A percentile compares a stretch with the other conserved stretches of the same genome.
These are phyloP conservation scores for Talaromyces marneffei DNA, from an alignment of 2,329 filamentous ascomycete genomes.

Conservation along the genomic window DNA sequence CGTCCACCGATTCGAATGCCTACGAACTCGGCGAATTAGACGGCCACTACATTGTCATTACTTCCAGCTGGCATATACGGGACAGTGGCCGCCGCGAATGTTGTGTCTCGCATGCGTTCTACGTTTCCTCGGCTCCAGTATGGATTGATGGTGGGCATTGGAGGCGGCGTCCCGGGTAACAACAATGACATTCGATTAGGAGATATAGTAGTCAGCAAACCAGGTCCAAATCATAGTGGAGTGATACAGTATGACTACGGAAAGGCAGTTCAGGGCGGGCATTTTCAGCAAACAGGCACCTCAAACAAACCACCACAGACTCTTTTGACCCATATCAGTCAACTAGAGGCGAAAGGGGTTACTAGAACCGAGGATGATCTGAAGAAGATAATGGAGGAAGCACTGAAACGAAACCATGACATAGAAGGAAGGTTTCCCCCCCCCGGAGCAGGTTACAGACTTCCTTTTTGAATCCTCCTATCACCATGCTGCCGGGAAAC, in stretches of 20 bases:
- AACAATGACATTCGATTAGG: conserved; percentile 19
- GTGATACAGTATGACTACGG: conserved; percentile 16
- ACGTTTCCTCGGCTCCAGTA: conserved; percentile 19
- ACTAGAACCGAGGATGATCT: not conserved
- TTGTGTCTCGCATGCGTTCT: conserved; percentile 16
- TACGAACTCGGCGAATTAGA: conserved; percentile 18
- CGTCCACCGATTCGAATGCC: conserved; percentile 10
- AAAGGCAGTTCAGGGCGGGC: not conserved
- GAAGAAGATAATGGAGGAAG: not conserved
- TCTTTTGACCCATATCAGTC: conserved; percentile 6
- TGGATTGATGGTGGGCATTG: conserved; percentile 13
- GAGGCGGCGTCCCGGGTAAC: conserved; percentile 15
- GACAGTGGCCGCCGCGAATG: conserved; percentile 15
- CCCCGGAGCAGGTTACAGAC: not conserved
- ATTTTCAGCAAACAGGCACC: not conserved
- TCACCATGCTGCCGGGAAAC: not conserved
- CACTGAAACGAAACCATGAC: not conserved
- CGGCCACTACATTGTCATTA: conserved; percentile 19
- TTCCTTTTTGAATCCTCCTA: not conserved
- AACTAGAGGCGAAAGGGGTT: conserved; percentile 7
- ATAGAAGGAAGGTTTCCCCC: not conserved
- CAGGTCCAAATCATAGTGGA: conserved; percentile 10
- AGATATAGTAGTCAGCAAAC: conserved; percentile 21
- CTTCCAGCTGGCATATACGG: conserved; percentile 14
- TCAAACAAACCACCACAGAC: not conserved